Evolutionary conservation across 2,329 filamentous ascomycete genomes (phyloP), one percentile per base, ranked within the genome.

Genomic region (Grosmannia serpens): DNA sequence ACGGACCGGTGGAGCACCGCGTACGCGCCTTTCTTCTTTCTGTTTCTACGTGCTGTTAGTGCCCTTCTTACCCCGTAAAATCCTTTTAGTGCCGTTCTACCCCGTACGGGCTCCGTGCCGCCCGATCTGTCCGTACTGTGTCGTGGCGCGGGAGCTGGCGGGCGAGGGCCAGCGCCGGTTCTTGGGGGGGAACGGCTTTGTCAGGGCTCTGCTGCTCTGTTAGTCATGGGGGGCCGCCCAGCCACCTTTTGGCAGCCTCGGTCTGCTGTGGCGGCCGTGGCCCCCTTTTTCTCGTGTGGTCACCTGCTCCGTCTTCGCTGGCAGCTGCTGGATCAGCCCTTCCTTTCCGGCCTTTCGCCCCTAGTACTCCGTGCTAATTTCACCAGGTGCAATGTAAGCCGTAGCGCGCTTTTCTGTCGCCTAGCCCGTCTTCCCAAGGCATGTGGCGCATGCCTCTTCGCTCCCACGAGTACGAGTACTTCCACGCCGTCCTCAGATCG

Each of bases 61-160:
- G 55, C 47, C 47, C 17, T 52, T 55, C 57, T 58, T 58, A 55
- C 57, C 57, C 57, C 57, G 57, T 58, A 58, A 58, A 58, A 54
- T 31, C 55, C 13, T 54, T 44, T 54, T 58, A 58, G 57, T 55
- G 44, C n/a, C 26, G 22, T 51, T 55, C 56, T 58, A 58, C 57
- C 57, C 57, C 57, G 46, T 54, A 54, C 27, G 57, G 57, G 57
- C 57, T 55, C 57, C 57, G 57, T 58, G 53, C 24, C 27, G 9
- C 15, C 31, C 10, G 3, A 29, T 7, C 15, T n/a, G 17, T 35
- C 1, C 10, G 15, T 49, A 58, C 57, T 38, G 57, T 55, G 51
- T 44, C 22, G 20, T 11, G 55, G 33, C 22, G 29, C 53, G 15
- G 35, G n/a, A n/a, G n/a, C n/a, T n/a, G n/a, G 31, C 31, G 31